A percentile compares a stretch with the other conserved stretches of the same genome.
Evolutionary conservation across 2,329 filamentous ascomycete species (phyloP).

Genomic region (Trichophyton benhamiae): DNA sequence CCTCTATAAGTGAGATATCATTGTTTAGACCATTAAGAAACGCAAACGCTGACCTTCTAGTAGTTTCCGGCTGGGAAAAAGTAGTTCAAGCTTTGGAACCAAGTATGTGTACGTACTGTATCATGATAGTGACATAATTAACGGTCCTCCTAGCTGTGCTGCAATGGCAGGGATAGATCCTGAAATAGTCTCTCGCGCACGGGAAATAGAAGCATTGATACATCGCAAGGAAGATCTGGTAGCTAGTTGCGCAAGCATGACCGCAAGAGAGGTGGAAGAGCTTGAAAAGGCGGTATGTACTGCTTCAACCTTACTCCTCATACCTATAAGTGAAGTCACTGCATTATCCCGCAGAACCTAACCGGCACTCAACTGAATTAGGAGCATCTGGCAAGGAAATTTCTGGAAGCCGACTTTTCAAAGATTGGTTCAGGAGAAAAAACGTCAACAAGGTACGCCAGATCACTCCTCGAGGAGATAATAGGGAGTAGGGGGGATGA

Average conservation of each 20-base stretch:
- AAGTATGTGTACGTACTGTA: slow-evolving; percentile 27
- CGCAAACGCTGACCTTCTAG: too few relatives aligned
- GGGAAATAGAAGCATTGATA: slow-evolving; percentile 56
- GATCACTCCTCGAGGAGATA: not conserved
- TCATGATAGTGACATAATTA: slow-evolving; percentile 3
- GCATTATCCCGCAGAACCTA: not conserved
- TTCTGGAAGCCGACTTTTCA: slow-evolving; percentile 39
- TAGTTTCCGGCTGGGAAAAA: slow-evolving; percentile 50
- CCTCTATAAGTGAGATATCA: slow-evolving; percentile 50
- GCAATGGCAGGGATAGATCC: slow-evolving; percentile 70
- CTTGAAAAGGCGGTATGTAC: slow-evolving; percentile 51
- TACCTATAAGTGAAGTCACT: not conserved
- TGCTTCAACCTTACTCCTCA: slow-evolving; percentile 9
- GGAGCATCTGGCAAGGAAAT: slow-evolving; percentile 47
- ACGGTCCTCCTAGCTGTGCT: slow-evolving; percentile 48
- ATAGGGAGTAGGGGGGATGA: not conserved
- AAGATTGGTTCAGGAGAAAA: not conserved
- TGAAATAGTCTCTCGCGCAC: slow-evolving; percentile 61
- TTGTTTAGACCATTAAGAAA: not conserved
- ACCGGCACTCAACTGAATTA: slow-evolving; percentile 7
- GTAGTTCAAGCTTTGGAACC: slow-evolving; percentile 70
- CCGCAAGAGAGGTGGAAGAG: slow-evolving; percentile 48
- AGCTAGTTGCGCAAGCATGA: slow-evolving; percentile 56
- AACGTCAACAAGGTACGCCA: not conserved
- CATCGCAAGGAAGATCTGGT: slow-evolving; percentile 65